These are phyloP conservation scores for Atkinsonella texensis DNA, from an alignment of 2,329 filamentous ascomycete species.

Conservation along the genomic window DNA sequence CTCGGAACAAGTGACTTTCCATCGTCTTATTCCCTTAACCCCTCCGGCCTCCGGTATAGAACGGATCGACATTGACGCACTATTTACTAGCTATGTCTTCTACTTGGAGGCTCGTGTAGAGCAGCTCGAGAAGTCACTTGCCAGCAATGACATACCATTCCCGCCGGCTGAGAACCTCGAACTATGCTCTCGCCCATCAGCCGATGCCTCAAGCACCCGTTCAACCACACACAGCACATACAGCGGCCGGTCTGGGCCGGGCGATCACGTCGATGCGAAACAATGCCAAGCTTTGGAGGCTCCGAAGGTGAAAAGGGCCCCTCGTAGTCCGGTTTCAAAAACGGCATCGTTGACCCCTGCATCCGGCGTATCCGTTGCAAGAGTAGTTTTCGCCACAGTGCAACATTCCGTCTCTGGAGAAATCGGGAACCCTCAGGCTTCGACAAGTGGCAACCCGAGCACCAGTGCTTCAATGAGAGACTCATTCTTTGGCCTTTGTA, in stretches of 20 bases:
- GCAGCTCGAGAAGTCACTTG: slow-evolving; percentile 68
- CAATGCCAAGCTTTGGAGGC: slow-evolving; percentile 20
- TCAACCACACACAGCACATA: slow-evolving; percentile 22
- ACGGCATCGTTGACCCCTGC: slow-evolving; percentile 73
- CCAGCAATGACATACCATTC: slow-evolving; percentile 56
- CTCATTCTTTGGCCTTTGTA: slow-evolving; percentile 94
- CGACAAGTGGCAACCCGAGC: slow-evolving; percentile 12
- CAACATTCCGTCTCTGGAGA: slow-evolving; percentile 55
- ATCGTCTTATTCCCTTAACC: background rate
- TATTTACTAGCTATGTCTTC: slow-evolving; percentile 63
- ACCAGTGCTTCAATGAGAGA: slow-evolving; percentile 71
- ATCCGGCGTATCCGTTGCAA: slow-evolving; percentile 85
- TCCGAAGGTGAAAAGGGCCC: slow-evolving; percentile 23
- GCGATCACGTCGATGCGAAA: slow-evolving; percentile 14
- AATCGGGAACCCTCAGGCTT: slow-evolving; percentile 32
- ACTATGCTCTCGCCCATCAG: slow-evolving; percentile 38
- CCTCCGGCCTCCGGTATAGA: too few relatives aligned
- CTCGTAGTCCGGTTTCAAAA: slow-evolving; percentile 41
- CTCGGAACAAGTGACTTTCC: background rate
- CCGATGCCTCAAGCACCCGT: slow-evolving; percentile 22
- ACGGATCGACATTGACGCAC: background rate
- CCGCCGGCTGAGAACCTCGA: slow-evolving; percentile 62
- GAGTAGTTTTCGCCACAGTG: slow-evolving; percentile 87
- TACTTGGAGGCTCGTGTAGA: slow-evolving; percentile 81
- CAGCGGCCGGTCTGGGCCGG: slow-evolving; percentile 20